Conservation (phyloP, 306 rosid genomes). For the Fragaria vesca region DNA sequence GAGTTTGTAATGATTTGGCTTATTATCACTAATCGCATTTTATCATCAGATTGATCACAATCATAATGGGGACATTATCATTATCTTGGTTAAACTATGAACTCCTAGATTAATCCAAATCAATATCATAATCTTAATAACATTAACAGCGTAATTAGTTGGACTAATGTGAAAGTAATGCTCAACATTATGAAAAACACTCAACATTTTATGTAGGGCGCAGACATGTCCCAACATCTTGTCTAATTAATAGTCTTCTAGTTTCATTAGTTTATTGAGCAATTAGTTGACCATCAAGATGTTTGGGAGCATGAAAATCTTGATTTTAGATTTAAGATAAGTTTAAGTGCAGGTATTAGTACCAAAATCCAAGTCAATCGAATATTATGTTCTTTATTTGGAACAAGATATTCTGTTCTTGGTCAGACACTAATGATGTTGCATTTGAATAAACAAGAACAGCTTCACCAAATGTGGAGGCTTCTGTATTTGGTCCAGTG, state of each 20-base stretch:
- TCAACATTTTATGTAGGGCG: background rate
- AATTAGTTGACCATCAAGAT: background rate
- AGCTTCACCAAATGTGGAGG: background rate
- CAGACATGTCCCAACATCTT: conserved; percentile 41
- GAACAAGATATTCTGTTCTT: background rate
- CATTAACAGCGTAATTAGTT: background rate
- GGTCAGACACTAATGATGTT: background rate
- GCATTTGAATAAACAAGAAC: background rate
- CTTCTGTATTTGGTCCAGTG: background rate
- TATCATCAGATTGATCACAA: background rate
- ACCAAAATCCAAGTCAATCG: background rate
- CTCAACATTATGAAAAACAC: conserved; percentile 22
- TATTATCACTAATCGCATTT: background rate
- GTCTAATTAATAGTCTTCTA: background rate
- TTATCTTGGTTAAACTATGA: background rate
- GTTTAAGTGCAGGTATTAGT: background rate
- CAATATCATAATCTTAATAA: background rate
- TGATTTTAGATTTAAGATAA: background rate
- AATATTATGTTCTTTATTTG: background rate
- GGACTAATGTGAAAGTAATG: background rate
- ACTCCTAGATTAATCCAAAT: background rate
- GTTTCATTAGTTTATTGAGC: background rate
- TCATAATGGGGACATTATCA: background rate
- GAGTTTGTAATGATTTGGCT: conserved; percentile 16
- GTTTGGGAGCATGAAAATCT: conserved; percentile 1